Percentiles rank a stretch among this genome's conserved stretches.
Conservation (phyloP, 2,329 filamentous ascomycete species). For the Ascochyta viciae-villosae region DNA sequence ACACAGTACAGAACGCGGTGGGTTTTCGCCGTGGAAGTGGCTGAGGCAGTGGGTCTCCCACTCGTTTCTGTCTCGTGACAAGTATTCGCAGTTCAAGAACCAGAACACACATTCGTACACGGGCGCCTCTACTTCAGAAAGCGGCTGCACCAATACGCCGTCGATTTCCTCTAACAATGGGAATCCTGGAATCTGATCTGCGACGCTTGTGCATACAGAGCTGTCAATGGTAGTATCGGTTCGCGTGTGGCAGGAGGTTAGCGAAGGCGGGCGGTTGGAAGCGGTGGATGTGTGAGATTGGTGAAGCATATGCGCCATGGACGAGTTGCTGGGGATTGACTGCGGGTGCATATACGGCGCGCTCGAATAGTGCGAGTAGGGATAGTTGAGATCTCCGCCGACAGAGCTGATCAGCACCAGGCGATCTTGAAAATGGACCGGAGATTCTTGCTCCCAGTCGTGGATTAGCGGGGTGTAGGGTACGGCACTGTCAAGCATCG, state of each 20-base stretch:
- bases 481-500: not conserved
- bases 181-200: constrained; percentile 29
- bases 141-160: constrained; percentile 34
- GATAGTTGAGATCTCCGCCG: not conserved
- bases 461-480: not conserved
- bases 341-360: not conserved
- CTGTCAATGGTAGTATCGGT: constrained; percentile 36
- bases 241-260: constrained; percentile 29
- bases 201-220: constrained; percentile 37
- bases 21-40: constrained; percentile 45
- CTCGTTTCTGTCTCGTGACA: constrained; percentile 27
- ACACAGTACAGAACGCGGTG: constrained; percentile 38
- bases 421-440: not conserved
- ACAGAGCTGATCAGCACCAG: not conserved
- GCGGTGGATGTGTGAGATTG: constrained; percentile 29
- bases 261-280: constrained; percentile 28
- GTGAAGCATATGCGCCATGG: constrained; percentile 12
- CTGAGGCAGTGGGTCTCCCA: constrained; percentile 42
- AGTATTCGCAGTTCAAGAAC: constrained; percentile 42
- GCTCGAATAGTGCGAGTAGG: not conserved
- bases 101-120: constrained; percentile 44
- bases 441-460: not conserved
- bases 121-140: constrained; percentile 14
- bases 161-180: constrained; percentile 37
- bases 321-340: not conserved